Evolutionary conservation across 148 eudicot genomes (phyloP).

Genomic region (Rhododendron williamsianum): DNA sequence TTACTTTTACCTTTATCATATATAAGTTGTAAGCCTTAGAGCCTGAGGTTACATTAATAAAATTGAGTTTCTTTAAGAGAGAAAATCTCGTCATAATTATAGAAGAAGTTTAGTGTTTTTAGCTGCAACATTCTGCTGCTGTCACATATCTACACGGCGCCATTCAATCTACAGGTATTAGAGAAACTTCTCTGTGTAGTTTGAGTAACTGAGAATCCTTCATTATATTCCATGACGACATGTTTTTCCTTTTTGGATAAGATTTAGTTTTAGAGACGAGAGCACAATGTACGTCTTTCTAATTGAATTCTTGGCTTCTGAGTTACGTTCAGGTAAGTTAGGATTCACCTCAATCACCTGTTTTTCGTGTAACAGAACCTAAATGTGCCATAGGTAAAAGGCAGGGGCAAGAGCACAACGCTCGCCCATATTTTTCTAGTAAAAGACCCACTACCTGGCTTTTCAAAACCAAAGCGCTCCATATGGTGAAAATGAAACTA

Average conservation of each 20-base stretch:
- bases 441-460: not conserved
- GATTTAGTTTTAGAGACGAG: not conserved
- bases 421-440: not conserved
- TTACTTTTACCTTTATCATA: not conserved
- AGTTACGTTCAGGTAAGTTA: not conserved
- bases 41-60: not conserved
- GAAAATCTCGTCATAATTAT: not conserved
- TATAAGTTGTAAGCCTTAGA: not conserved
- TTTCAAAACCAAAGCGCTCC: not conserved
- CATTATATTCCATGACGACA: too few relatives aligned
- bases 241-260: too few relatives aligned
- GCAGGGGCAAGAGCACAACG: not conserved
- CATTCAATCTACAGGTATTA: not conserved
- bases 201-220: too few relatives aligned
- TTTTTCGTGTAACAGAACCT: not conserved
- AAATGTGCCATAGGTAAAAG: not conserved
- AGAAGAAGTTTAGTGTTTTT: not conserved
- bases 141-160: not conserved
- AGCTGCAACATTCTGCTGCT: not conserved
- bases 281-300: not conserved
- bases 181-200: too few relatives aligned
- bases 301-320: too few relatives aligned
- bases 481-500: too few relatives aligned
- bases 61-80: not conserved
- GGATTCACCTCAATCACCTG: not conserved